Evolutionary conservation across 306 rosid genomes (phyloP).

Genomic region (Vigna trinervia): DNA sequence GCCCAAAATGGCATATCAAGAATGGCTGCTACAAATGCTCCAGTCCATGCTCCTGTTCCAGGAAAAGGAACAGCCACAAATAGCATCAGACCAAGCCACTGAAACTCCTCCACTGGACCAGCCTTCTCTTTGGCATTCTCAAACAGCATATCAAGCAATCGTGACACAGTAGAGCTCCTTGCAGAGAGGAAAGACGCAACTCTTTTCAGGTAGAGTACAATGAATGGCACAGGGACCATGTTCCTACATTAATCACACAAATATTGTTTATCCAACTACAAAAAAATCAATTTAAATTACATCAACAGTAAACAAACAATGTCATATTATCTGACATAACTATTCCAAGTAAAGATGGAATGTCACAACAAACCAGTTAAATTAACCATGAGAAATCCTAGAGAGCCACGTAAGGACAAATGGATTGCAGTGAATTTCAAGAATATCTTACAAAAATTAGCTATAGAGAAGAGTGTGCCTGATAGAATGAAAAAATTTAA

Average conservation of each 20-base stretch:
- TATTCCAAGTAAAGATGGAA: constrained; percentile 9
- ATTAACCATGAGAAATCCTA: constrained; percentile 5
- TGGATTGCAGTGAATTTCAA: constrained; percentile 25
- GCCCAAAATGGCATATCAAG: constrained; percentile 97
- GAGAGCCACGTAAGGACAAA: constrained; percentile 13
- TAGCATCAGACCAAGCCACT: constrained; percentile 95
- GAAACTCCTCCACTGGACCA: constrained; percentile 93
- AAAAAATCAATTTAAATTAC: constrained; percentile 11
- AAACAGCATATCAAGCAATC: constrained; percentile 68
- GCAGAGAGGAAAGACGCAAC: constrained; percentile 79
- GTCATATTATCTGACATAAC: not conserved
- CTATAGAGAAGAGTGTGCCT: not conserved
- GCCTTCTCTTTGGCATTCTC: constrained; percentile 86
- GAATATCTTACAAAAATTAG: constrained; percentile 4
- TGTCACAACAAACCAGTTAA: constrained; percentile 39
- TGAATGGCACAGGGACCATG: constrained; percentile 93
- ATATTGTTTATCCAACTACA: constrained; percentile 34
- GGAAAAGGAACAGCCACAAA: constrained; percentile 99
- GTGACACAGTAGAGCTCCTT: constrained; percentile 64
- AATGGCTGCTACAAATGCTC: constrained; percentile 86
- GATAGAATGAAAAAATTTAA: not conserved
- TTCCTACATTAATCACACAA: constrained; percentile 63
- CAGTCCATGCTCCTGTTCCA: constrained; percentile 97
- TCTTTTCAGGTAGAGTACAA: constrained; percentile 77
- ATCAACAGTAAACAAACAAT: not conserved